phyloP scores from a whole-genome alignment of 1,139 yeast genomes.

The Debaryomycetaceae sp. region DNA sequence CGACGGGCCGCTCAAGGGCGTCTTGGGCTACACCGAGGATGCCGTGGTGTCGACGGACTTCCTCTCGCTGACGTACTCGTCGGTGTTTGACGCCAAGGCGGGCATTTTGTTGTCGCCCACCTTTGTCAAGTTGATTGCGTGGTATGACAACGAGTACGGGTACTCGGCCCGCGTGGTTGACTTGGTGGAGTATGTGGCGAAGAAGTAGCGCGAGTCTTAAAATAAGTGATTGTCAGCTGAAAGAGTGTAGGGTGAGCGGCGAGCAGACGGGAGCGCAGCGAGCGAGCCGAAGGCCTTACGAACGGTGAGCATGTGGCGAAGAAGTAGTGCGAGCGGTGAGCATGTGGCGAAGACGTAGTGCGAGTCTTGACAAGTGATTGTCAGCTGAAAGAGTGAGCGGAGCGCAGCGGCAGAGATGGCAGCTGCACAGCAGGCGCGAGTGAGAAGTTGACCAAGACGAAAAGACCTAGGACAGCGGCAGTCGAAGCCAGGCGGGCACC shows the following conservation, averaged over 20 bases:
- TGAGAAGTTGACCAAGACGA: too few species aligned
- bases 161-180: constrained; percentile 81
- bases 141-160: constrained; percentile 83
- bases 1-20: constrained; percentile 61
- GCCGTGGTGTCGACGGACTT: constrained; percentile 74
- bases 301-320: neutral
- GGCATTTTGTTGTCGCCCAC: constrained; percentile 69
- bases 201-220: too few species aligned
- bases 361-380: neutral
- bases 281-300: neutral
- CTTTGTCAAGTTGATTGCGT: constrained; percentile 71
- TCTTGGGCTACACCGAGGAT: constrained; percentile 73
- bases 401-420: too few species aligned
- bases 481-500: too few species aligned
- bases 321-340: constrained; percentile 1
- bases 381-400: too few species aligned
- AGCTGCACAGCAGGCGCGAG: too few species aligned
- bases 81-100: constrained; percentile 73
- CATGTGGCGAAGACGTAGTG: neutral
- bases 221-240: too few species aligned
- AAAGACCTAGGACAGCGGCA: too few species aligned
- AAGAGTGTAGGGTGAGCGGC: constrained; percentile 1
- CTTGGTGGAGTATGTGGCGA: constrained; percentile 62
- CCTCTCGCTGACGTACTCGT: constrained; percentile 64
- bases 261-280: neutral